Percentiles rank a stretch among this genome's conserved stretches.
These are phyloP conservation scores for Myriosclerotinia scirpicola DNA, from an alignment of 2,329 filamentous ascomycete genomes.

Conservation along the genomic window DNA sequence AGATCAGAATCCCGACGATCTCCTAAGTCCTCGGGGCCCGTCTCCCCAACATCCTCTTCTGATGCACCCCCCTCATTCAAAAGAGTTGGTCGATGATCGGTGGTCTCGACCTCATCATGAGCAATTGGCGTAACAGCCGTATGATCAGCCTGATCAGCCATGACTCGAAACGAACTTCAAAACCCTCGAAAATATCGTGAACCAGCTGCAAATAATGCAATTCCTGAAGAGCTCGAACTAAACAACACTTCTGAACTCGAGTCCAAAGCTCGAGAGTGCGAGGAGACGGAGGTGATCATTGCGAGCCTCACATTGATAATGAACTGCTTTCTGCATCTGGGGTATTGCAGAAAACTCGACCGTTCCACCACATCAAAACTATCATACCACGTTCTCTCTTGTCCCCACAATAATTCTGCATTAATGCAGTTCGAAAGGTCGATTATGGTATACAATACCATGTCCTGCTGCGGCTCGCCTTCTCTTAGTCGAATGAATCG, in stretches of 20 bases:
- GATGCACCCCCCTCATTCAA: background rate
- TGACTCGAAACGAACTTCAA: background rate
- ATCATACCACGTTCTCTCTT: background rate
- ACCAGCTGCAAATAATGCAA: background rate
- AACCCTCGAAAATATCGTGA: background rate
- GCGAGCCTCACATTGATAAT: background rate
- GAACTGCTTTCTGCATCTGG: background rate
- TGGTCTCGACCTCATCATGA: background rate
- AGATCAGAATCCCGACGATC: background rate
- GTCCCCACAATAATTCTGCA: background rate
- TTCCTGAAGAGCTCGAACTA: background rate
- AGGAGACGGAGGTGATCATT: background rate
- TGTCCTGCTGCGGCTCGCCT: background rate
- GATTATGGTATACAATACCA: background rate
- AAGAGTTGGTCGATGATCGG: background rate
- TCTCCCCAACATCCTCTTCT: background rate
- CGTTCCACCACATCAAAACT: background rate
- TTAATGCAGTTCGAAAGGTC: background rate
- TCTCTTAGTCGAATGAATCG: background rate
- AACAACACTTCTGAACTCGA: background rate
- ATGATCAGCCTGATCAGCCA: conserved; percentile 2
- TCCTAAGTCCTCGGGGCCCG: background rate
- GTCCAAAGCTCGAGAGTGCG: background rate
- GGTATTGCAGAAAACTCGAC: background rate
- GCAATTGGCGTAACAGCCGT: background rate